Base-by-base conservation (phyloP, 2,329 filamentous ascomycete species). In the Nannizziopsis arthrosporioides region DNA sequence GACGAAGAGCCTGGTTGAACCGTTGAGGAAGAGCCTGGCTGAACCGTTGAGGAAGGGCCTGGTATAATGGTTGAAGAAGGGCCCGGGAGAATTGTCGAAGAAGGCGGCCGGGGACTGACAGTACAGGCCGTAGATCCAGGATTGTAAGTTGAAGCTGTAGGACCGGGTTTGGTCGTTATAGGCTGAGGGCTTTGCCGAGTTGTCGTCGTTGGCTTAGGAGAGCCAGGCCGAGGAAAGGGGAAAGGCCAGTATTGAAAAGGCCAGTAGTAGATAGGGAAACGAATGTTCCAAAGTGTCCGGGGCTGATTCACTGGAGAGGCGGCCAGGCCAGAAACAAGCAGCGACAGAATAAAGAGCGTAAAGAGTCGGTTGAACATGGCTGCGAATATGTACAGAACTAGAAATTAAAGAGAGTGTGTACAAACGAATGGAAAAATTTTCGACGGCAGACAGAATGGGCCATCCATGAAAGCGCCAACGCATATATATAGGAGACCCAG, bases 331-430 rank as follows among this genome's bases (percentile, higher is more conserved):
- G 22, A 42, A 17, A 27, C 38, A 27, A 48, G 37, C 17, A 34
- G 30, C 31, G 22, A 17, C n/a, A 35, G 15, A 15, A 42, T 27
- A 42, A 48, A n/a, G 45, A 48, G 37, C 36, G 31, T 48, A 32
- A 19, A 48, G 1, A 48, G 39, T 42, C 38, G 39, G 38, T 35
- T 18, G n/a, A 48, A 18, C 45, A 48, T 48, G 39, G 17, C 42
- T 38, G 10, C 45, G 15, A 42, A 42, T 48, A 43, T 48, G 38
- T 42, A 30, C 45, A 42, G 27, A 36, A 36, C 14, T 31, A 30
- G 34, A 15, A 27, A 27, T 17, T 37, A 48, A 36, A 7, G 45
- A 48, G 31, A n/a, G 39, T 42, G 31, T 37, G 17, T 40, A 48
- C 10, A 14, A 48, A 48, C 27, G 30, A 2, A 36, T 32, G 12